phyloP scores from a whole-genome alignment of 345 rosid species.

The Chamaenerion angustifolium region DNA sequence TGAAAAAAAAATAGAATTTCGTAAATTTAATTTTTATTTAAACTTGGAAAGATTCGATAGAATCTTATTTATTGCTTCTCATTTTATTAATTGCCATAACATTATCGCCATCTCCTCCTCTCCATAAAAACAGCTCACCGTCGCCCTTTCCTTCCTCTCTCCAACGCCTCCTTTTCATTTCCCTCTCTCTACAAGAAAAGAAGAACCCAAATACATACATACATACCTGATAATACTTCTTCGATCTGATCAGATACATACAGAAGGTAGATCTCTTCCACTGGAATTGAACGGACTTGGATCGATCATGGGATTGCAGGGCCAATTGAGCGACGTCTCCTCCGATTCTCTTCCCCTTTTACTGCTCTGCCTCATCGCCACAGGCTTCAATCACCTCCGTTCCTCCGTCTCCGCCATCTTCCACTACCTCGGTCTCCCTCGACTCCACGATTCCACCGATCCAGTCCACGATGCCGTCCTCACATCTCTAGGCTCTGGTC shows the following conservation, averaged over 20 bases:
- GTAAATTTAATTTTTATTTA: too few relatives aligned
- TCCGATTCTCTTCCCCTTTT: constrained; percentile 66
- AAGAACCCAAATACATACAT: too few relatives aligned
- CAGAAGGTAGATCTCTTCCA: too few relatives aligned
- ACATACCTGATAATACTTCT: too few relatives aligned
- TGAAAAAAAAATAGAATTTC: too few relatives aligned
- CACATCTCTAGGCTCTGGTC: constrained; percentile 29
- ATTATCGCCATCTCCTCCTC: background rate
- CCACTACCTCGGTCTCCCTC: constrained; percentile 16
- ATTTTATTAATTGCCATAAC: too few relatives aligned
- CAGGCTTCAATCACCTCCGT: constrained; percentile 33
- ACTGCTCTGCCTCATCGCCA: constrained; percentile 51
- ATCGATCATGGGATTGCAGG: constrained; percentile 46
- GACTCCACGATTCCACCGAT: background rate
- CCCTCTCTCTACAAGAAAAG: too few relatives aligned
- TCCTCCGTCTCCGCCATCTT: constrained; percentile 23
- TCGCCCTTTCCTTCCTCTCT: background rate
- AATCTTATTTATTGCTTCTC: too few relatives aligned
- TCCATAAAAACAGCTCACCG: background rate
- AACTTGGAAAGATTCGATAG: too few relatives aligned
- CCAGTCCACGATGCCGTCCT: constrained; percentile 6
- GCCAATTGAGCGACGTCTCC: constrained; percentile 62
- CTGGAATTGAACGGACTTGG: too few relatives aligned
- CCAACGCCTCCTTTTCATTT: background rate
- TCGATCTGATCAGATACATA: too few relatives aligned